phyloP scores from a whole-genome alignment of 345 rosid species.

The Cardamine chenopodiifolia region DNA sequence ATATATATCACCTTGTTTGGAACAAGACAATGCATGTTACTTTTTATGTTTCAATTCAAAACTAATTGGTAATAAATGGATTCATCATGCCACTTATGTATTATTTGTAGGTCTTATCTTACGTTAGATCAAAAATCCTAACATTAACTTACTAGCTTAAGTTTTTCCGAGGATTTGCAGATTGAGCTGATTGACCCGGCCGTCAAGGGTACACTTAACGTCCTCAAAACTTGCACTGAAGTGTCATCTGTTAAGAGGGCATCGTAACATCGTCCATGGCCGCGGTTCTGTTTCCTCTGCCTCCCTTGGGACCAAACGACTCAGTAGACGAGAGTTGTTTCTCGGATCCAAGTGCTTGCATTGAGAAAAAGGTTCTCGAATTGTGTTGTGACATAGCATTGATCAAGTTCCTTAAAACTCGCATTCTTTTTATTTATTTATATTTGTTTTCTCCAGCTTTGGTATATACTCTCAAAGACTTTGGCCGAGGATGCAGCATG shows the following conservation, averaged over 20 bases:
- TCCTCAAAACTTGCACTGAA: conserved; percentile 52
- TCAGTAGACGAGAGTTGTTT: conserved; percentile 51
- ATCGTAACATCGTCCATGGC: conserved; percentile 55
- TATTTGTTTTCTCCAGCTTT: conserved; percentile 35
- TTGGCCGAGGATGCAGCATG: conserved; percentile 55
- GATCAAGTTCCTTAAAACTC: not conserved
- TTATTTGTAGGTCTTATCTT: not conserved
- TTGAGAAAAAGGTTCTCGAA: conserved; percentile 29
- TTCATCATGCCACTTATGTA: not conserved
- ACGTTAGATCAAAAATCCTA: not conserved
- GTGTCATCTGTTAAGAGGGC: conserved; percentile 51
- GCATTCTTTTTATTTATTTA: not conserved
- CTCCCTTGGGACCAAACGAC: conserved; percentile 35
- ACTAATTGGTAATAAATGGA: not conserved
- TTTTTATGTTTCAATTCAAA: not conserved
- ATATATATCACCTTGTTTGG: conserved; percentile 16
- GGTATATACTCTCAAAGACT: conserved; percentile 51
- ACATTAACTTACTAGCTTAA: not conserved
- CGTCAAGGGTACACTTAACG: conserved; percentile 56
- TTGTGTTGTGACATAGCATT: not conserved
- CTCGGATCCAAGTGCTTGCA: conserved; percentile 45
- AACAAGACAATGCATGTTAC: not conserved
- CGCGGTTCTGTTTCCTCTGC: conserved; percentile 35
- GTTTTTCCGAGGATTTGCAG: not conserved
- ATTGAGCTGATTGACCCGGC: conserved; percentile 55